Evolutionary conservation across 164 flowering plant species (phyloP), one percentile per base, ranked within the genome.

Genomic region (Annona cherimola): DNA sequence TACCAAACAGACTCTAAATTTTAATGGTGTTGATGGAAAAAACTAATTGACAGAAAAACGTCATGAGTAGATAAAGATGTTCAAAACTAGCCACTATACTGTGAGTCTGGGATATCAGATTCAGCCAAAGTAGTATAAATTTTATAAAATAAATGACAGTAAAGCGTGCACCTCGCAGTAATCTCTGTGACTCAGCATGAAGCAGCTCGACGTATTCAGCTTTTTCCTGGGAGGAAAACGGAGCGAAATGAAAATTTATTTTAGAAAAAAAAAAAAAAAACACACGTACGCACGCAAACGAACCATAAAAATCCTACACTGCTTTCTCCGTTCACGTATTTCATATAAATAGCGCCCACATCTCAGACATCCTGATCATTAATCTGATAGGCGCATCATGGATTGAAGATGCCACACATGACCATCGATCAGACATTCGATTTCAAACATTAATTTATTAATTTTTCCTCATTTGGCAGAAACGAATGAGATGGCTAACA

Each of bases 131-230:
- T 26, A 26, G 35, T 26, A 26, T 26, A 26, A 26, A 26, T 26
- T 26, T 26, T 26, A 26, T 26, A 26, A 26, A 26, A 26, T 26
- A 26, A 26, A 26, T 26, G 35, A 26, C 35, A 26, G 35, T 20
- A 42, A 42, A 46, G 4, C 41, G 8, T 39, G 35, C 83, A 91
- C 98, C 97, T 84, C 98, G 85, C 71, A 94, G 76, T 12, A 90
- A 69, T 76, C 94, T 88, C 83, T 94, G 97, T 57, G 94, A 84
- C 69, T 94, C 94, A 18, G 86, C 90, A 62, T 84, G 93, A 73
- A 90, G 90, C 64, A 83, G 84, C 6, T 81, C 78, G 42, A 88
- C 78, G 68, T 81, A 74, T 4, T 71, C 82, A 71, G 80, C 82
- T 75, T 91, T 84, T 71, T 87, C 93, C 98, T 90, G 78, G 8